A percentile compares a stretch with the other conserved stretches of the same genome.
These are phyloP conservation scores for Cucurbita ficifolia DNA, from an alignment of 306 rosid genomes.

Conservation along the genomic window DNA sequence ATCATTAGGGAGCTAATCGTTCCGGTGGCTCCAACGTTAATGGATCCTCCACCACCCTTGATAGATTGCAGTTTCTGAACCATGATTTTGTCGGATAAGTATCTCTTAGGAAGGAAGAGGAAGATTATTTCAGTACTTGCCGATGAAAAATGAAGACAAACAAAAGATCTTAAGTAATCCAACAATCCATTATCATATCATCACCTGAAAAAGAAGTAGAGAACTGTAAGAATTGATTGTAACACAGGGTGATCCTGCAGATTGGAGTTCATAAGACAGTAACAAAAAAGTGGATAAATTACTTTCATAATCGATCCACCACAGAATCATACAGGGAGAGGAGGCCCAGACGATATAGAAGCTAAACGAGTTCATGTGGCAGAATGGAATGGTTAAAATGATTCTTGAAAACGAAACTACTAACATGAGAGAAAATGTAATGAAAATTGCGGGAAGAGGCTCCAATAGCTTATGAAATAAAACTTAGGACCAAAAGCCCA, in stretches of 20 bases:
- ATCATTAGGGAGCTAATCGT: constrained; percentile 71
- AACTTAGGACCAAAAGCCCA: background rate
- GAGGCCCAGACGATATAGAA: background rate
- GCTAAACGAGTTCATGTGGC: background rate
- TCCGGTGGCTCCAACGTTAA: constrained; percentile 75
- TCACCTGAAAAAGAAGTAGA: background rate
- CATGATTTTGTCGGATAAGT: constrained; percentile 23
- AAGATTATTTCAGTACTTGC: background rate
- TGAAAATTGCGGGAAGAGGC: background rate
- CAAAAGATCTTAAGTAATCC: background rate
- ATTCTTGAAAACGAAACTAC: background rate
- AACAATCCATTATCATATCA: background rate
- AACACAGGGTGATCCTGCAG: background rate
- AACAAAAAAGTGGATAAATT: background rate
- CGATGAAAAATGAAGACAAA: background rate
- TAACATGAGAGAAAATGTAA: background rate
- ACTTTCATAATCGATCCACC: background rate
- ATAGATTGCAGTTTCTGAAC: constrained; percentile 53
- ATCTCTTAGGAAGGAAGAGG: background rate
- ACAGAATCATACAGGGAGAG: background rate
- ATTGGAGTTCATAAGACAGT: background rate
- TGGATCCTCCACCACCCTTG: constrained; percentile 75
- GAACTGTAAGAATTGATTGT: background rate
- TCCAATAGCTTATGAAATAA: background rate
- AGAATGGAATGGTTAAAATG: background rate